Conservation (phyloP, 345 rosid genomes). For the Xanthoceras sorbifolium region DNA sequence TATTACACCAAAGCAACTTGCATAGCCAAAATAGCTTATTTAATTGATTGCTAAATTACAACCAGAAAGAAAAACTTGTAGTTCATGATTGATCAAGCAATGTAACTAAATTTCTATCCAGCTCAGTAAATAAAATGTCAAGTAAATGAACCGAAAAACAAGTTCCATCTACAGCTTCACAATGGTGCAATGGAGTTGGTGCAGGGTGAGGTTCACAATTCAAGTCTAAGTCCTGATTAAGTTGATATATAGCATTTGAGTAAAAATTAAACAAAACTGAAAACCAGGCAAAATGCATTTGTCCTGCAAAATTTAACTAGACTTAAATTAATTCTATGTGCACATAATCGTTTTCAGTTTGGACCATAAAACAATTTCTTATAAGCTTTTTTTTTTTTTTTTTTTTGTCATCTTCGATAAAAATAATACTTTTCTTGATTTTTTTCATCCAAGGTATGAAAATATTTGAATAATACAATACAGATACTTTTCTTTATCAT, state of each 20-base stretch:
- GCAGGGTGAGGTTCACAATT: background rate
- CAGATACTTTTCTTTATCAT: too few species aligned
- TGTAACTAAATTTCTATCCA: background rate
- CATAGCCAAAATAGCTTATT: background rate
- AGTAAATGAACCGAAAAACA: conserved; percentile 4
- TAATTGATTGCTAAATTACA: conserved; percentile 5
- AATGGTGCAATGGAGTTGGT: background rate
- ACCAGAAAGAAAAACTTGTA: background rate
- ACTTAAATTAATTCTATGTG: background rate
- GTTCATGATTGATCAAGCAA: background rate
- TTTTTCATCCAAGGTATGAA: background rate
- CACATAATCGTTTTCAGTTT: background rate
- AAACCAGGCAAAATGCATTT: background rate
- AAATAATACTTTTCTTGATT: background rate
- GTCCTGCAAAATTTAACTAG: background rate
- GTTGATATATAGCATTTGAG: background rate
- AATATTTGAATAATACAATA: too few species aligned
- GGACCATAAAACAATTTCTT: background rate
- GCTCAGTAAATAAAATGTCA: background rate
- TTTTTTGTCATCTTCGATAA: background rate
- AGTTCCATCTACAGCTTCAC: background rate
- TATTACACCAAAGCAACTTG: conserved; percentile 1
- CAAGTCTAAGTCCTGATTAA: background rate
- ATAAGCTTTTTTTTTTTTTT: background rate
- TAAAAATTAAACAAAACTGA: background rate